Conservation (phyloP, 768 basidiomycete species). For the Daedaleopsis sinensis region DNA sequence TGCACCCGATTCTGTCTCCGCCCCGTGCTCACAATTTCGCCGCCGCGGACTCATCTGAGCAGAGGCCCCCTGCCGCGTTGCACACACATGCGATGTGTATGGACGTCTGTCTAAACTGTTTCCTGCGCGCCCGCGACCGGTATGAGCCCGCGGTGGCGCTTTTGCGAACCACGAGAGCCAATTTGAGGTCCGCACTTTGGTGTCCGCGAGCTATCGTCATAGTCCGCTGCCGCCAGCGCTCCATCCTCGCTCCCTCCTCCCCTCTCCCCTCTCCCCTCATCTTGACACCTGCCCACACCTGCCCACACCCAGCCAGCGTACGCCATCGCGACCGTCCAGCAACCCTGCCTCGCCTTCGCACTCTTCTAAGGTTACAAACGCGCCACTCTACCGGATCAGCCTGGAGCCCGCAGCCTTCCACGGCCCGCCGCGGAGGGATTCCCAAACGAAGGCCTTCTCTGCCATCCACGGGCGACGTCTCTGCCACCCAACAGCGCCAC, state of each 20-base stretch:
- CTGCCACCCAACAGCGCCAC: not conserved
- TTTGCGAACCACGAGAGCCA: slow-evolving; percentile 2
- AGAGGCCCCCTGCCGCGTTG: not conserved
- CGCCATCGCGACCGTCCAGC: not conserved
- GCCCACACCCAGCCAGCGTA: too few species aligned
- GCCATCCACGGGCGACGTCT: not conserved
- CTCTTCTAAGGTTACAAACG: not conserved
- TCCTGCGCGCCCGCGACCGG: not conserved
- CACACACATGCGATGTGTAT: not conserved
- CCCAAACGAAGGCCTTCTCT: not conserved
- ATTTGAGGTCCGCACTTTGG: slow-evolving; percentile 22
- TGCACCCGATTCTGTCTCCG: slow-evolving; percentile 17
- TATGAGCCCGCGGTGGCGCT: not conserved
- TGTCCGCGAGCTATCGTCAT: slow-evolving; percentile 13
- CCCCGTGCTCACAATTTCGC: slow-evolving; percentile 2
- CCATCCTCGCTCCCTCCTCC: not conserved
- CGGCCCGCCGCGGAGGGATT: too few species aligned
- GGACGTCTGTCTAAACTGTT: not conserved
- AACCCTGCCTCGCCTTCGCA: not conserved
- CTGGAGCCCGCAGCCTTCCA: too few species aligned
- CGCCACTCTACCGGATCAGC: not conserved
- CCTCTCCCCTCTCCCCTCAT: not conserved
- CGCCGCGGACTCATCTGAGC: not conserved
- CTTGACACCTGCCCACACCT: too few species aligned
- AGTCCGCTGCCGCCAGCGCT: slow-evolving; percentile 9